Evolutionary conservation across 2,329 filamentous ascomycete species (phyloP).

Genomic region (Cryphonectria carpinicola): DNA sequence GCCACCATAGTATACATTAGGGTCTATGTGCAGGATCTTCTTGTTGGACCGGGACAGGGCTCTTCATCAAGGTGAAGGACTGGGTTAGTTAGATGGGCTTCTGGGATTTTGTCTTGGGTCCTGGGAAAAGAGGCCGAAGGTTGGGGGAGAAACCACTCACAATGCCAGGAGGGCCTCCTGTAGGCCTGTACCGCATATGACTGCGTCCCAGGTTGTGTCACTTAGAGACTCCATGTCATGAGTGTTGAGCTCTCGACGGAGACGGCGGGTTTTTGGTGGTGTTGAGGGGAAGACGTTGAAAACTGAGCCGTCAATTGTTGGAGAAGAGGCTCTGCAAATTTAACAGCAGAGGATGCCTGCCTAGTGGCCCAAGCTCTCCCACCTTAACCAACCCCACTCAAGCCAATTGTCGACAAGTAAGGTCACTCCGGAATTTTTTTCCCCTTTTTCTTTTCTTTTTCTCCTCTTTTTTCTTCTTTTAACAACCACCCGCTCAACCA

Average conservation of each 20-base stretch:
- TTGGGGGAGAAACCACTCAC: slow-evolving; percentile 52
- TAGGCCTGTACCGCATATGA: slow-evolving; percentile 78
- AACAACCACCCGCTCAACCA: slow-evolving; percentile 45
- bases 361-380: slow-evolving; percentile 20
- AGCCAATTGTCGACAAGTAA: neutral
- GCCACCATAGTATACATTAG: slow-evolving; percentile 86
- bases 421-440: neutral
- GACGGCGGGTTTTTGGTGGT: neutral
- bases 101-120: slow-evolving; percentile 35
- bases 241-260: neutral
- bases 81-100: slow-evolving; percentile 73
- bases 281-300: slow-evolving; percentile 31
- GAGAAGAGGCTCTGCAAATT: slow-evolving; percentile 26
- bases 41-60: slow-evolving; percentile 90
- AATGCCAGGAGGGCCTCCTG: slow-evolving; percentile 79
- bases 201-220: slow-evolving; percentile 77
- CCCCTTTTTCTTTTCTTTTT: slow-evolving; percentile 30
- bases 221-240: slow-evolving; percentile 71
- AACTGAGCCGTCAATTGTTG: slow-evolving; percentile 14
- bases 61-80: slow-evolving; percentile 60
- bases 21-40: slow-evolving; percentile 87
- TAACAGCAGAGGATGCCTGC: slow-evolving; percentile 1
- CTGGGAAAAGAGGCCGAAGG: neutral
- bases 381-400: slow-evolving; percentile 14
- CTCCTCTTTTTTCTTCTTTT: slow-evolving; percentile 31